Base-by-base conservation (phyloP, 2,329 filamentous ascomycete genomes). In the Venturia oleaginea region DNA sequence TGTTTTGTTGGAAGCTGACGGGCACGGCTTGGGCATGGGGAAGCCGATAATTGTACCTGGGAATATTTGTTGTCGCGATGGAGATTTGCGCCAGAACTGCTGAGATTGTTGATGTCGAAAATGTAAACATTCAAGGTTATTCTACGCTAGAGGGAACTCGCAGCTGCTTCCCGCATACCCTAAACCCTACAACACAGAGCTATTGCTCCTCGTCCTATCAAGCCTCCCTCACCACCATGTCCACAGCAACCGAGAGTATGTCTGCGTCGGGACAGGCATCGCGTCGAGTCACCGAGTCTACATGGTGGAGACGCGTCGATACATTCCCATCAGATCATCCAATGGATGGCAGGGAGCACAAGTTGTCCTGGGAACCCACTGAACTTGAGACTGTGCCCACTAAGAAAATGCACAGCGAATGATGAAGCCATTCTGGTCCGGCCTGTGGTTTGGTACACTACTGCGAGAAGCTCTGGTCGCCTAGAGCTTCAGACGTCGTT, bases 301-400 rank as follows among this genome's bases (percentile, higher is more conserved):
- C 51, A 57, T 17, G 30, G 7, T 30, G 15, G 27, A 7, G 27
- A 57, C 30, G 51, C 51, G 27, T 57, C 10, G 51, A 55, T 32
- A 32, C 10, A 3, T 54, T 19, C 27, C 27, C 24, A 30, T 55
- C 13, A 13, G 24, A 32, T 34, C 27, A 11, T 4, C 48, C 48
- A 32, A 55, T 55, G 11, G 48, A 30, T 55, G 24, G 27, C 30
- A 10, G 27, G 51, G 15, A 32, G 34, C 19, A 34, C 27, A n/a
- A n/a, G 51, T 57, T 34, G 51, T 57, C 51, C 34, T 57, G 51
- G 51, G 51, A 57, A 57, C 51, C 15, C 51, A 57, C 51, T 57
- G 27, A 32, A 32, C 27, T 19, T 57, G 51, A 57, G 27, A 37
- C 51, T 19, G 30, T 19, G n/a, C n/a, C 27, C 27, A 34, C 15